These are phyloP conservation scores for Jatropha curcas DNA, from an alignment of 345 rosid genomes.

Conservation along the genomic window DNA sequence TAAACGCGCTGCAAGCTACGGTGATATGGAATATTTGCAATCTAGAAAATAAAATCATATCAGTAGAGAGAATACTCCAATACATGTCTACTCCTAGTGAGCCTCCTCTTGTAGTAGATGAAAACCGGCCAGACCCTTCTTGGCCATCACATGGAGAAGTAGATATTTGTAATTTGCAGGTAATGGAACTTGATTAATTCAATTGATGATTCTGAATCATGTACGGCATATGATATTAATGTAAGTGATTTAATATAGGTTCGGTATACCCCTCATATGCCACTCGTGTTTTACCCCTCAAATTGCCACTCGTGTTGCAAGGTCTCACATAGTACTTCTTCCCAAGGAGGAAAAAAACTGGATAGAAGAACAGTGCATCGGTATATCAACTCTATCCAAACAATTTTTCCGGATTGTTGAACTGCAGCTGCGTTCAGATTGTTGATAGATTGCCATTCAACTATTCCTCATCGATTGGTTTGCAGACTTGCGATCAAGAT, in stretches of 20 bases:
- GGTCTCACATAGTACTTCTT: constrained; percentile 79
- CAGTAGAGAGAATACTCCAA: constrained; percentile 87
- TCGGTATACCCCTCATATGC: constrained; percentile 74
- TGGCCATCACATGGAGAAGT: constrained; percentile 77
- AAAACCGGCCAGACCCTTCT: constrained; percentile 43
- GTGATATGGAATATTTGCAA: constrained; percentile 66
- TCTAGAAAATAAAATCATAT: constrained; percentile 75
- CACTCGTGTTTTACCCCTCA: constrained; percentile 77
- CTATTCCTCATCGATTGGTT: constrained; percentile 60
- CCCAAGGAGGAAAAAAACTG: constrained; percentile 68
- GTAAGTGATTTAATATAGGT: constrained; percentile 43
- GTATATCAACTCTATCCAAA: constrained; percentile 87
- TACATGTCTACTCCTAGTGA: constrained; percentile 63
- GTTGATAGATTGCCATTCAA: constrained; percentile 71
- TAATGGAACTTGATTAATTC: constrained; percentile 25
- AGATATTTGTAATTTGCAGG: constrained; percentile 54
- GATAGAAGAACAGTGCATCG: constrained; percentile 94
- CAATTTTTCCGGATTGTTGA: constrained; percentile 86
- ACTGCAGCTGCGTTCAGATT: constrained; percentile 60
- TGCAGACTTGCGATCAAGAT: constrained; percentile 81
- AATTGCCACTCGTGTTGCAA: constrained; percentile 75
- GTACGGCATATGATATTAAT: not conserved
- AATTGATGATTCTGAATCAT: not conserved
- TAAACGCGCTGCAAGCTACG: constrained; percentile 61
- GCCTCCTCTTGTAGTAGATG: constrained; percentile 67